Conservation (phyloP, 768 basidiomycete genomes). For the Rhizopogon rudus region DNA sequence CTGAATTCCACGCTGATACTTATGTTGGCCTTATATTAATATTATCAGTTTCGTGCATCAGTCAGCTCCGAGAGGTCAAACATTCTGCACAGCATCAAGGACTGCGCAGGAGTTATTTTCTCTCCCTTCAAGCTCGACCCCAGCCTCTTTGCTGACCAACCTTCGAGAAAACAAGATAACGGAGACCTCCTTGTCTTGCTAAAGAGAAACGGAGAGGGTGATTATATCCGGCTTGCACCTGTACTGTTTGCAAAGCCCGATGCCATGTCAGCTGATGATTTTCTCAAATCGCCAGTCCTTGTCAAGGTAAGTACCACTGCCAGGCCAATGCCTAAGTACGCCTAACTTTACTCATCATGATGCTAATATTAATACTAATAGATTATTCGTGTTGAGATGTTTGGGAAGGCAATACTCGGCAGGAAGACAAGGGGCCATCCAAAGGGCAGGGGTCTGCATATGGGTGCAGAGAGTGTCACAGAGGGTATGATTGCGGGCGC, state of each 20-base stretch:
- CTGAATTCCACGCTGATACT: background rate
- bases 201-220: background rate
- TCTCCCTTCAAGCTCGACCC: background rate
- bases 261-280: background rate
- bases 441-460: background rate
- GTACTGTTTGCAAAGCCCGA: background rate
- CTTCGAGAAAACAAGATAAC: background rate
- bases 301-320: background rate
- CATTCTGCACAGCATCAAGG: slow-evolving; percentile 2
- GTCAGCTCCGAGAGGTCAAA: background rate
- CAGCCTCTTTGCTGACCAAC: background rate
- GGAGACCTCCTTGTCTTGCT: background rate
- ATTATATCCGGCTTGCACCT: background rate
- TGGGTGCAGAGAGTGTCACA: background rate
- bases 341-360: background rate
- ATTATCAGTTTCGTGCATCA: background rate
- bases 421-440: background rate
- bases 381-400: background rate
- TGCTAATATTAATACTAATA: background rate
- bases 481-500: background rate
- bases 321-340: background rate
- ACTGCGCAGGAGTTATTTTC: background rate
- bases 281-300: background rate
- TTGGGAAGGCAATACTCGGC: slow-evolving; percentile 1
- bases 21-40: background rate